Conservation (phyloP, 2,329 filamentous ascomycete genomes). For the Colletotrichum lupini region DNA sequence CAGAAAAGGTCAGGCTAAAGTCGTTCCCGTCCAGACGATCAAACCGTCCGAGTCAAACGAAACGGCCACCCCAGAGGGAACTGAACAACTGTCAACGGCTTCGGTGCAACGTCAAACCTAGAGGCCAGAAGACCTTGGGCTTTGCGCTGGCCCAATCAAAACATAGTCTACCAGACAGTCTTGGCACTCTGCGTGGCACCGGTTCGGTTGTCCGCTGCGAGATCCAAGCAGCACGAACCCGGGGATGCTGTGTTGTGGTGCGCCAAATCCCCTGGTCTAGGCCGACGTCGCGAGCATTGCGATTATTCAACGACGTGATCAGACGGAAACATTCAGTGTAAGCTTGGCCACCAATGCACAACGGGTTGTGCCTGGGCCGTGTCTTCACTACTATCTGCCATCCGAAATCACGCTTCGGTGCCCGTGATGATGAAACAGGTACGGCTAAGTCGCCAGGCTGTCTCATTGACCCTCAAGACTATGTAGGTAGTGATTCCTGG, state of each 20-base stretch:
- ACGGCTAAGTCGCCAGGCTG: neutral
- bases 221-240: slow-evolving; percentile 18
- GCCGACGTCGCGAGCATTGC: neutral
- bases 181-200: slow-evolving; percentile 3
- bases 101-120: slow-evolving; percentile 4
- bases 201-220: slow-evolving; percentile 15
- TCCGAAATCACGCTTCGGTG: neutral
- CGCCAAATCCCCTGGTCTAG: slow-evolving; percentile 1
- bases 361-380: neutral
- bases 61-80: neutral
- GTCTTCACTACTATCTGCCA: neutral
- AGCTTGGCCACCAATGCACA: neutral
- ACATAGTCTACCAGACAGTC: neutral
- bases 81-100: slow-evolving; percentile 21
- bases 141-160: slow-evolving; percentile 10
- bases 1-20: neutral
- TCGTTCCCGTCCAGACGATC: slow-evolving; percentile 1
- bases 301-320: slow-evolving; percentile 4
- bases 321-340: neutral
- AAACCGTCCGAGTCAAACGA: slow-evolving; percentile 14
- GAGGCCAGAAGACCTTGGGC: neutral
- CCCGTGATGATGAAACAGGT: neutral
- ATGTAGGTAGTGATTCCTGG: neutral
- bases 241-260: slow-evolving; percentile 8
- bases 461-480: neutral